A percentile compares a stretch with the other conserved stretches of the same genome.
These are phyloP conservation scores for Canariomyces notabilis DNA, from an alignment of 2,329 filamentous ascomycete species.

Conservation along the genomic window DNA sequence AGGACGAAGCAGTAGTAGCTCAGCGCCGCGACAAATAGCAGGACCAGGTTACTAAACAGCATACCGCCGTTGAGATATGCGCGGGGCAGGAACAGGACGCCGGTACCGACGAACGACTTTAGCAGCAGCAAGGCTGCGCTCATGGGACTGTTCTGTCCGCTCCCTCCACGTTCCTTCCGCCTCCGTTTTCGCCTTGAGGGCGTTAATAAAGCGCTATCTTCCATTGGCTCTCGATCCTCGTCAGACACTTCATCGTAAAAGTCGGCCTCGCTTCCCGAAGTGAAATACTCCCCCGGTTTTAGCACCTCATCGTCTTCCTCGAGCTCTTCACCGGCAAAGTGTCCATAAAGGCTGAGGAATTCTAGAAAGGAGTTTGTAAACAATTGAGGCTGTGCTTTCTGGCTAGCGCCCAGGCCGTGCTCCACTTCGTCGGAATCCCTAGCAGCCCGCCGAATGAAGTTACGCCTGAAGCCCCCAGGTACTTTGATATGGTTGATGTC, in stretches of 20 bases:
- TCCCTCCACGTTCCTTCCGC: constrained; percentile 67
- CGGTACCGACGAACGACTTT: constrained; percentile 97
- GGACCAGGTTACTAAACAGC: constrained; percentile 88
- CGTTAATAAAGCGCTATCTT: constrained; percentile 78
- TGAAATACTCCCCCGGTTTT: constrained; percentile 85
- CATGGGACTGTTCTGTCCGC: constrained; percentile 71
- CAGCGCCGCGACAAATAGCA: constrained; percentile 77
- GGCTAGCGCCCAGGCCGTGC: constrained; percentile 34
- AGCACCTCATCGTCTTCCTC: constrained; percentile 94
- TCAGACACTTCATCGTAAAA: constrained; percentile 55
- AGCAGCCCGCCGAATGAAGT: constrained; percentile 76
- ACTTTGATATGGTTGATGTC: constrained; percentile 89
- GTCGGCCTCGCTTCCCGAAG: constrained; percentile 66
- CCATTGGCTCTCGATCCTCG: constrained; percentile 73
- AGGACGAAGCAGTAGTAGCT: constrained; percentile 98
- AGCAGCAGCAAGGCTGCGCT: constrained; percentile 80
- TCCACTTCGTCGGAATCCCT: constrained; percentile 50
- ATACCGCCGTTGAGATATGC: constrained; percentile 96
- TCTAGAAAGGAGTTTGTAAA: constrained; percentile 93
- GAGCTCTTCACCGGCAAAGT: constrained; percentile 94
- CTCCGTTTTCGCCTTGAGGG: constrained; percentile 68
- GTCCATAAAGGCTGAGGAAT: constrained; percentile 89
- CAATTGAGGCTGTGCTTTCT: constrained; percentile 52
- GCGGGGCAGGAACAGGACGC: constrained; percentile 85
- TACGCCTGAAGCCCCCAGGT: constrained; percentile 87